phyloP scores from a whole-genome alignment of 257 asterid genomes.

The Nicotiana undulata region DNA sequence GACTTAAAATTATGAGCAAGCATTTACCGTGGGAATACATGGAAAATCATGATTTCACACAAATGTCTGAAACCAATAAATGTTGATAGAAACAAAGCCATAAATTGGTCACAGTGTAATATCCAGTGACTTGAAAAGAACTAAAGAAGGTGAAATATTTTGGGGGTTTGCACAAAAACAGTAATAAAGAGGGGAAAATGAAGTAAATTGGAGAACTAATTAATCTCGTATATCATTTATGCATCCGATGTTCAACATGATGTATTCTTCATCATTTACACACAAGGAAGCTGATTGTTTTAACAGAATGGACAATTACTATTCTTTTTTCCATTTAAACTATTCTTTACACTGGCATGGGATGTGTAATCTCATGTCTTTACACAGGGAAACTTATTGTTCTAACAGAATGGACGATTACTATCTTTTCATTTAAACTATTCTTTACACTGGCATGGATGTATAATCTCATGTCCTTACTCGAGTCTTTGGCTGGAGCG shows the following conservation, averaged over 20 bases:
- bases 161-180: background rate
- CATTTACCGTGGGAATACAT: too few relatives aligned
- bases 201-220: background rate
- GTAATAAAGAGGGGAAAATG: background rate
- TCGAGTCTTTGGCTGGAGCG: constrained; percentile 64
- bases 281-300: background rate
- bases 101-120: background rate
- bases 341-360: background rate
- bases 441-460: constrained; percentile 1
- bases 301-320: background rate
- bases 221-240: background rate
- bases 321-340: background rate
- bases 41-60: background rate
- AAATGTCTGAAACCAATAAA: background rate
- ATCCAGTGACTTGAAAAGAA: background rate
- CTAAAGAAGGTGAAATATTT: background rate
- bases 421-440: background rate
- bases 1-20: background rate
- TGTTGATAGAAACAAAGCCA: background rate
- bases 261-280: constrained; percentile 2
- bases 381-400: background rate
- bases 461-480: constrained; percentile 31
- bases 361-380: constrained; percentile 28
- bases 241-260: background rate
- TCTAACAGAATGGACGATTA: background rate